A percentile compares a stretch with the other conserved stretches of the same genome.
Evolutionary conservation across 768 basidiomycete genomes (phyloP).

Genomic region (Leccinum subgranulosum): DNA sequence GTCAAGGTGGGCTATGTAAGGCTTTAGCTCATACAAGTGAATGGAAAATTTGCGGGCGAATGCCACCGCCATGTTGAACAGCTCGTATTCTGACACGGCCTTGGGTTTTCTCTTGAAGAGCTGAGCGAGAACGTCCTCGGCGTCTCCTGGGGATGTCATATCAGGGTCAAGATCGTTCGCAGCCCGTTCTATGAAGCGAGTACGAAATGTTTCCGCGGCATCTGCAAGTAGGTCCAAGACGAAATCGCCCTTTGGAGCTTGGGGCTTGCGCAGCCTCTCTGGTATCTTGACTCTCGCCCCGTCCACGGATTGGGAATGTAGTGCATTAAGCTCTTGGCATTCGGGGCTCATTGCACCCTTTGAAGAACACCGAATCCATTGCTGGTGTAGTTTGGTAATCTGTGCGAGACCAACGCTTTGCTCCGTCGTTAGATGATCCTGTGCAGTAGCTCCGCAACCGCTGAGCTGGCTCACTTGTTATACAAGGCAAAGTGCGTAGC

Average conservation of each 20-base stretch:
- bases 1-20: slow-evolving; percentile 51
- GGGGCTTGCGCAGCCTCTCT: slow-evolving; percentile 43
- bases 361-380: slow-evolving; percentile 55
- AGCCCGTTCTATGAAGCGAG: slow-evolving; percentile 35
- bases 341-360: slow-evolving; percentile 58
- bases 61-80: slow-evolving; percentile 48
- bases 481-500: slow-evolving; percentile 65
- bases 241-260: slow-evolving; percentile 39
- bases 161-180: slow-evolving; percentile 20
- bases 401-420: slow-evolving; percentile 56
- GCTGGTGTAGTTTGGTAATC: slow-evolving; percentile 53
- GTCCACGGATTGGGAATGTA: slow-evolving; percentile 69
- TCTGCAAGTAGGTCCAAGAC: slow-evolving; percentile 53
- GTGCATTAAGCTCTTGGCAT: slow-evolving; percentile 69
- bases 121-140: slow-evolving; percentile 37
- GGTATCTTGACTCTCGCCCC: slow-evolving; percentile 47
- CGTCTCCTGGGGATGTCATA: slow-evolving; percentile 36
- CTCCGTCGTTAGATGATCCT: background rate
- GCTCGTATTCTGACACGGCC: slow-evolving; percentile 59
- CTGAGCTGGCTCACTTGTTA: slow-evolving; percentile 45
- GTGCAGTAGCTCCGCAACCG: background rate
- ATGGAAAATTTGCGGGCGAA: slow-evolving; percentile 43
- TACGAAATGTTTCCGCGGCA: slow-evolving; percentile 44
- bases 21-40: slow-evolving; percentile 36
- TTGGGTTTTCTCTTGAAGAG: slow-evolving; percentile 51